Evolutionary conservation across 768 basidiomycete genomes (phyloP).

Genomic region (Coprinopsis marcescibilis): DNA sequence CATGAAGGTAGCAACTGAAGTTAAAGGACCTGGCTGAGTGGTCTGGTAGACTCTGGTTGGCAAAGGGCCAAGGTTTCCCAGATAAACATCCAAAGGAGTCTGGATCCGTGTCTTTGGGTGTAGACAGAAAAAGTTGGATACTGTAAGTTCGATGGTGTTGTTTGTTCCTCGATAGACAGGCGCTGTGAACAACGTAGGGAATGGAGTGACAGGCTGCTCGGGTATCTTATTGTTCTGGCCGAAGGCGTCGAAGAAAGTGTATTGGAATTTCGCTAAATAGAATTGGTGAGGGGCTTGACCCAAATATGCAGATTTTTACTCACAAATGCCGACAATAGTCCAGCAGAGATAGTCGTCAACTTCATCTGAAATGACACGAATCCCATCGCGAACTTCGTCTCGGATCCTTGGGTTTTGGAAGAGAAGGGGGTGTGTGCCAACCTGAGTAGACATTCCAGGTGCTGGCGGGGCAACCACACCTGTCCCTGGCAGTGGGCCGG

Average conservation of each 20-base stretch:
- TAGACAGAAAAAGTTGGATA: constrained; percentile 85
- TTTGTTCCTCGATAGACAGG: constrained; percentile 67
- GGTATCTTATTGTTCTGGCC: constrained; percentile 75
- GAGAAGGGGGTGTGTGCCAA: constrained; percentile 74
- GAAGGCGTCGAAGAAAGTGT: constrained; percentile 90
- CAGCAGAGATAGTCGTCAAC: constrained; percentile 94
- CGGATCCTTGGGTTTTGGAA: constrained; percentile 77
- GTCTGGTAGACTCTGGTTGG: constrained; percentile 73
- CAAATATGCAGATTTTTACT: constrained; percentile 27
- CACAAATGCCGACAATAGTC: constrained; percentile 95
- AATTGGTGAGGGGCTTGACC: constrained; percentile 13
- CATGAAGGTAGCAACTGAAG: constrained; percentile 57
- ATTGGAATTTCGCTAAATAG: constrained; percentile 79
- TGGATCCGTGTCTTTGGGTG: constrained; percentile 59
- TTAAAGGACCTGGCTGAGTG: constrained; percentile 61
- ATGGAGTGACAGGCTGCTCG: constrained; percentile 79
- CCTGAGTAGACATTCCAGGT: constrained; percentile 68
- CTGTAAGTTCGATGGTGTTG: constrained; percentile 76
- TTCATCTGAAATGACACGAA: constrained; percentile 72
- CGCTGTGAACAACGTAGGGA: constrained; percentile 79
- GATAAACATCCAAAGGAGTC: constrained; percentile 79
- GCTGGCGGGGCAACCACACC: constrained; percentile 64
- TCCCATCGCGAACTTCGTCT: constrained; percentile 77
- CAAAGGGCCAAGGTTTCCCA: constrained; percentile 86
- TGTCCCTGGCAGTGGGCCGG: constrained; percentile 78